Evolutionary conservation across 169 alveolate genomes (phyloP).

Genomic region (Eimeria zaria): DNA sequence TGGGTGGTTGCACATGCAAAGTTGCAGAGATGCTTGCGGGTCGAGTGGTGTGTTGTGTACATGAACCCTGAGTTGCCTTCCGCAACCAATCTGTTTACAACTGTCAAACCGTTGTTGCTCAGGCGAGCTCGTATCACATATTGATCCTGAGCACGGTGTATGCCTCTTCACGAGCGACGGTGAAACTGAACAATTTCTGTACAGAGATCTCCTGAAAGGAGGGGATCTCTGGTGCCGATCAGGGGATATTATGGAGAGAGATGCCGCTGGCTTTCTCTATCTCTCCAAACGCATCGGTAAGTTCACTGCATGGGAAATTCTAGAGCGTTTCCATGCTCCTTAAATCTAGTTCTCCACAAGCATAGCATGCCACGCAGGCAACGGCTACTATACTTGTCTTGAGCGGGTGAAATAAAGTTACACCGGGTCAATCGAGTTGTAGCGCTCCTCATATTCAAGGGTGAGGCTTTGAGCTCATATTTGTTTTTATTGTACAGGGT

Average conservation of each 20-base stretch:
- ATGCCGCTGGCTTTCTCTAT: slow-evolving; percentile 69
- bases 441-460: not conserved
- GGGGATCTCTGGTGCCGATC: slow-evolving; percentile 72
- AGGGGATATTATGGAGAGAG: slow-evolving; percentile 39
- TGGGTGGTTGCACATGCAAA: not conserved
- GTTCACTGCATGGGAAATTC: not conserved
- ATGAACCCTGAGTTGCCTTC: not conserved
- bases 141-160: slow-evolving; percentile 7
- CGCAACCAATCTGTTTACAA: not conserved
- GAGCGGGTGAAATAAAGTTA: not conserved
- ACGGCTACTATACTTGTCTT: not conserved
- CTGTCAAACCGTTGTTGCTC: not conserved
- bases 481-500: slow-evolving; percentile 7
- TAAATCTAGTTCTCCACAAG: not conserved
- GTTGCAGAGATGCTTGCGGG: not conserved
- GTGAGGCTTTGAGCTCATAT: not conserved
- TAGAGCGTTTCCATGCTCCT: not conserved
- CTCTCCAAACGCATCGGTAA: slow-evolving; percentile 36
- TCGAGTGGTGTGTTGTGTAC: not conserved
- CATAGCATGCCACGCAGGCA: not conserved
- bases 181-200: slow-evolving; percentile 40
- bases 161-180: slow-evolving; percentile 38
- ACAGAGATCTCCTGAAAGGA: slow-evolving; percentile 26
- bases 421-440: not conserved
- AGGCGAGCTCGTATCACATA: slow-evolving; percentile 60